phyloP scores from a whole-genome alignment of 2,329 filamentous ascomycete species.

The Rhytidhysteron rufulum region DNA sequence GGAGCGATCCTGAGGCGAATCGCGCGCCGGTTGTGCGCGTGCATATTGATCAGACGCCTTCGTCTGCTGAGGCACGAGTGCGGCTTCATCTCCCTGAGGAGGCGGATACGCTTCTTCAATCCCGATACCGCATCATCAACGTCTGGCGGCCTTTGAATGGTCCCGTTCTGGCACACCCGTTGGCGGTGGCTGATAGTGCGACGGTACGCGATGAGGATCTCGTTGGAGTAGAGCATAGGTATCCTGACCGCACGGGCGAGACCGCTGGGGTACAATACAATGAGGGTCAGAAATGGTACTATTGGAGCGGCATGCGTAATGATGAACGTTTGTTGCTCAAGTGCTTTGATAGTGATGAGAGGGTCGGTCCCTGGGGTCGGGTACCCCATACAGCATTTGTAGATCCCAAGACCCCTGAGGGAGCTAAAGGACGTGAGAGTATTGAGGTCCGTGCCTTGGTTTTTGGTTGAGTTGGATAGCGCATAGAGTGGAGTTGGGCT shows the following conservation, averaged over 20 bases:
- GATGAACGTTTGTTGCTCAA: constrained; percentile 72
- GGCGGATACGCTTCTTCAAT: constrained; percentile 61
- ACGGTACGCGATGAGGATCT: constrained; percentile 60
- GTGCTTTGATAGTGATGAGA: constrained; percentile 67
- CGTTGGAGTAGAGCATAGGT: constrained; percentile 69
- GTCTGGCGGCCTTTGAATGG: constrained; percentile 70
- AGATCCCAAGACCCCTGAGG: constrained; percentile 66
- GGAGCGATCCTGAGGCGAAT: constrained; percentile 54
- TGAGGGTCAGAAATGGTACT: constrained; percentile 67
- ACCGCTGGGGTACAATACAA: constrained; percentile 66
- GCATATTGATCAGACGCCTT: constrained; percentile 79
- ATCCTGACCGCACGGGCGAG: constrained; percentile 67
- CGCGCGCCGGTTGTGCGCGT: constrained; percentile 68
- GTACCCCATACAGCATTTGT: constrained; percentile 59
- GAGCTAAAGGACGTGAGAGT: constrained; percentile 73
- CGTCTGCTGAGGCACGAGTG: constrained; percentile 65
- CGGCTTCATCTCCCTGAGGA: constrained; percentile 63
- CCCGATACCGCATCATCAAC: constrained; percentile 79
- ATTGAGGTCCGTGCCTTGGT: constrained; percentile 86
- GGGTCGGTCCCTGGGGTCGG: constrained; percentile 37
- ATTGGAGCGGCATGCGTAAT: constrained; percentile 73
- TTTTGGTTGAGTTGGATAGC: constrained; percentile 53
- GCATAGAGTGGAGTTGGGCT: too few relatives aligned
- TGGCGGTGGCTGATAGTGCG: constrained; percentile 55
- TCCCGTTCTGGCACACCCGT: constrained; percentile 53